A percentile compares a stretch with the other conserved stretches of the same genome.
Conservation (phyloP, 2,329 filamentous ascomycete species). For the Alternaria ventricosa region DNA sequence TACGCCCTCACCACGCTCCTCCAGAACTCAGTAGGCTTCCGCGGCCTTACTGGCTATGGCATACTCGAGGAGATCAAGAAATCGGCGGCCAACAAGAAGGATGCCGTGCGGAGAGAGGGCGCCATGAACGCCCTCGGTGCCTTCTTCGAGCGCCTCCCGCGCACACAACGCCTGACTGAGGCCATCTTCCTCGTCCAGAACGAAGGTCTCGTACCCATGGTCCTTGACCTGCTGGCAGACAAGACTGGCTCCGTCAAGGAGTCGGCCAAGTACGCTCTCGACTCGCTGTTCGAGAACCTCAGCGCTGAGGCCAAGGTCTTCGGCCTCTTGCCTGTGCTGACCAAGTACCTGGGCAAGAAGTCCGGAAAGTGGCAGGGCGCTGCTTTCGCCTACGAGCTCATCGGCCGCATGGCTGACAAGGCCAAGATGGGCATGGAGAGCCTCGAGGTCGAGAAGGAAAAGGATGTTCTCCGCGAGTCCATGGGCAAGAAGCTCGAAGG, state of each 20-base stretch:
- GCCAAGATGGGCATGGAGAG: slow-evolving; percentile 84
- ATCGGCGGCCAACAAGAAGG: slow-evolving; percentile 93
- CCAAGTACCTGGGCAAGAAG: slow-evolving; percentile 77
- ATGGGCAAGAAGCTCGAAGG: slow-evolving; percentile 88
- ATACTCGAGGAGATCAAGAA: slow-evolving; percentile 71
- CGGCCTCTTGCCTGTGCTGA: slow-evolving; percentile 79
- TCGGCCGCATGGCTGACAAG: slow-evolving; percentile 95
- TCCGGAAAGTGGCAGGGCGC: slow-evolving; percentile 98
- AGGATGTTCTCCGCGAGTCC: slow-evolving; percentile 86
- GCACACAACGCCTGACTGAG: slow-evolving; percentile 78
- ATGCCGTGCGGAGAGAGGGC: slow-evolving; percentile 80
- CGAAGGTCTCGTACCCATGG: slow-evolving; percentile 72
- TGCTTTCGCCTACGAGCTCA: slow-evolving; percentile 80
- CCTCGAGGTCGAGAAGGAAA: slow-evolving; percentile 83
- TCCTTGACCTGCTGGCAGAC: slow-evolving; percentile 85
- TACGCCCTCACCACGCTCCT: slow-evolving; percentile 70
- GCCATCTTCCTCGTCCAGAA: slow-evolving; percentile 83
- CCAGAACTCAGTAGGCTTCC: slow-evolving; percentile 69
- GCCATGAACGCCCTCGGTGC: slow-evolving; percentile 95
- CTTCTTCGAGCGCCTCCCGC: slow-evolving; percentile 87
- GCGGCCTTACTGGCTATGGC: slow-evolving; percentile 67
- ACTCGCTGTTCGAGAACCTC: slow-evolving; percentile 82
- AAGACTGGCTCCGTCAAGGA: slow-evolving; percentile 89
- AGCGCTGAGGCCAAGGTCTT: slow-evolving; percentile 82
- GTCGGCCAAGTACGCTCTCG: slow-evolving; percentile 90